phyloP scores from a whole-genome alignment of 2,329 filamentous ascomycete species.

The Aspergillus puulaauensis region DNA sequence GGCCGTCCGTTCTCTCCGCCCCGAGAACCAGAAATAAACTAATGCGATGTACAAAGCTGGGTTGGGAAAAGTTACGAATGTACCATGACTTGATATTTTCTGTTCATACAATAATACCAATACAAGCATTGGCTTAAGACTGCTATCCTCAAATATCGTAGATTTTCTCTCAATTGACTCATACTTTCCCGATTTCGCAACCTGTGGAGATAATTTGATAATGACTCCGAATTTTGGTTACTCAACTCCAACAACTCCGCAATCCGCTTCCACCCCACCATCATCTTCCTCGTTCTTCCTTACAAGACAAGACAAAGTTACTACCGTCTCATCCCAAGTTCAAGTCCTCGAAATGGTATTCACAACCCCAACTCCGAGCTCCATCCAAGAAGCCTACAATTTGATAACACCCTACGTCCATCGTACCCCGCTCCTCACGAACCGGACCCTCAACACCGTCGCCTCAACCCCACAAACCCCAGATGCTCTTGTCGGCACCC shows the following conservation, averaged over 20 bases:
- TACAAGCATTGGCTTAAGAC: constrained; percentile 1
- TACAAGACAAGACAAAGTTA: background rate
- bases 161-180: background rate
- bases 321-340: background rate
- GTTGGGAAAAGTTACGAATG: constrained; percentile 36
- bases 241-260: background rate
- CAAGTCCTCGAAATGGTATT: constrained; percentile 40
- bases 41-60: constrained; percentile 23
- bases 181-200: background rate
- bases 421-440: constrained; percentile 79
- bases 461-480: constrained; percentile 68
- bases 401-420: constrained; percentile 77
- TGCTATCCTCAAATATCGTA: background rate
- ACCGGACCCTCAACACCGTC: constrained; percentile 68
- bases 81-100: constrained; percentile 33
- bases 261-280: background rate
- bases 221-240: background rate
- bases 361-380: constrained; percentile 64
- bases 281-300: background rate
- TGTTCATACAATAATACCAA: constrained; percentile 17
- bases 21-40: constrained; percentile 78
- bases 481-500: constrained; percentile 55
- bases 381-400: constrained; percentile 69
- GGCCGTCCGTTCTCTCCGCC: constrained; percentile 85
- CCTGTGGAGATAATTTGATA: background rate